These are phyloP conservation scores for Rhodosporidiobolus sp. DNA, from an alignment of 768 basidiomycete genomes.

Conservation along the genomic window DNA sequence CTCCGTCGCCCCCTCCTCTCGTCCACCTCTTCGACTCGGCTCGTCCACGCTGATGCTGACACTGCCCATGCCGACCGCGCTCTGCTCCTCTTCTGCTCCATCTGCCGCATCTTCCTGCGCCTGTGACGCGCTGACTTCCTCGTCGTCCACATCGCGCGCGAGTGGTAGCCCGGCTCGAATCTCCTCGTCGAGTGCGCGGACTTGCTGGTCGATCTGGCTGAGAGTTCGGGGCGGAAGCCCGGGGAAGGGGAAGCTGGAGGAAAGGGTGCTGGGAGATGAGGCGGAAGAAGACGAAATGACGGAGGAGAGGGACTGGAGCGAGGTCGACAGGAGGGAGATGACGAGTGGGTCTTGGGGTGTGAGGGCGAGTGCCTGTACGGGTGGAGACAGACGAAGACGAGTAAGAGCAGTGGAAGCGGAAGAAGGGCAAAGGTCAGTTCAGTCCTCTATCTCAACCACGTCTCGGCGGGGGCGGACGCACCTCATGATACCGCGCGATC, in stretches of 20 bases:
- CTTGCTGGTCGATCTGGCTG: constrained; percentile 23
- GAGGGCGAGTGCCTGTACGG: constrained; percentile 26
- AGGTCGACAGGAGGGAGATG: constrained; percentile 22
- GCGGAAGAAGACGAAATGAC: constrained; percentile 25
- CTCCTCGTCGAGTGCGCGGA: constrained; percentile 30
- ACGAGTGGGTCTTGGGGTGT: constrained; percentile 26
- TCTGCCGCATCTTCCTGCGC: not conserved
- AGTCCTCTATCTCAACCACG: not conserved
- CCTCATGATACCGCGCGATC: constrained; percentile 89
- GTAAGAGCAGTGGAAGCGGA: not conserved
- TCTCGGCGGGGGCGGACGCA: constrained; percentile 48
- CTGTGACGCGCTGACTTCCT: not conserved
- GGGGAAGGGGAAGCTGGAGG: constrained; percentile 22
- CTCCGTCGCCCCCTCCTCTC: too few relatives aligned
- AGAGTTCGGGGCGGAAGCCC: constrained; percentile 23
- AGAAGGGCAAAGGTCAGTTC: not conserved
- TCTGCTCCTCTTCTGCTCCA: constrained; percentile 1
- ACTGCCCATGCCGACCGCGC: not conserved
- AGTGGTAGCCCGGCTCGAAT: not conserved
- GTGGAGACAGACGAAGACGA: not conserved
- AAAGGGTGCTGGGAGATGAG: constrained; percentile 1
- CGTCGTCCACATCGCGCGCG: not conserved
- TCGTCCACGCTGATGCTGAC: not conserved
- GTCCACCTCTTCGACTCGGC: too few relatives aligned
- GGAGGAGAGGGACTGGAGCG: too few relatives aligned